Base-by-base conservation (phyloP, 176 grass and related monocot species). In the Oryza australiensis region DNA sequence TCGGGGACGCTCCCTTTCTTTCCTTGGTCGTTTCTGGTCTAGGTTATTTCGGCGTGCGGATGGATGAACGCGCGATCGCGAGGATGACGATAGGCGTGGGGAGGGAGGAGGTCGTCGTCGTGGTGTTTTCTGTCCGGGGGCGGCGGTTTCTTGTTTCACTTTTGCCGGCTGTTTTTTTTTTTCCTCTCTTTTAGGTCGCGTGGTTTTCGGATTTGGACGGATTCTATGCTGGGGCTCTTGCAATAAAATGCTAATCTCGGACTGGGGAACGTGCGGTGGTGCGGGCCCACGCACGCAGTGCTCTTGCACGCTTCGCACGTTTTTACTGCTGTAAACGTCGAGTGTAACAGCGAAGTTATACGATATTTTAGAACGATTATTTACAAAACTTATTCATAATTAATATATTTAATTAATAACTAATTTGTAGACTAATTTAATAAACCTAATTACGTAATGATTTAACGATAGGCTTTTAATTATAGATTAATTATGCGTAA, bases 11-110 rank as follows among this genome's bases (percentile, higher is more conserved):
- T 46, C 23, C 24, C 20, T n/a, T n/a, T n/a, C n/a, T 68, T 24
- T 48, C 62, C 14, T 10, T 51, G 72, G 77, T 64, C 42, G 15
- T 63, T 48, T 67, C 55, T 43, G 26, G 18, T 48, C 18, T 13
- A 24, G 43, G 76, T 51, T n/a, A n/a, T 42, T 55, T 55, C 7
- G 60, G 76, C 59, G 57, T 57, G 20, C 51, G 51, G 51, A 55
- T 55, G 51, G 51, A 55, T 55, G 51, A 55, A 55, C n/a, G 51
- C 51, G 75, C 77, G 73, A 82, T 90, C 83, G 83, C 78, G 73
- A 37, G 20, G 51, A 55, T 41, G 67, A 63, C 80, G 80, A 63
- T 72, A 73, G 18, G 60, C 38, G 38, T 40, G 83, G 71, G 42
- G 24, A 13, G n/a, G 62, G 71, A 33, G 5, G 48, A 57, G 51